Conservation (phyloP, 2,329 filamentous ascomycete species). For the Hymenoscyphus salicellus region DNA sequence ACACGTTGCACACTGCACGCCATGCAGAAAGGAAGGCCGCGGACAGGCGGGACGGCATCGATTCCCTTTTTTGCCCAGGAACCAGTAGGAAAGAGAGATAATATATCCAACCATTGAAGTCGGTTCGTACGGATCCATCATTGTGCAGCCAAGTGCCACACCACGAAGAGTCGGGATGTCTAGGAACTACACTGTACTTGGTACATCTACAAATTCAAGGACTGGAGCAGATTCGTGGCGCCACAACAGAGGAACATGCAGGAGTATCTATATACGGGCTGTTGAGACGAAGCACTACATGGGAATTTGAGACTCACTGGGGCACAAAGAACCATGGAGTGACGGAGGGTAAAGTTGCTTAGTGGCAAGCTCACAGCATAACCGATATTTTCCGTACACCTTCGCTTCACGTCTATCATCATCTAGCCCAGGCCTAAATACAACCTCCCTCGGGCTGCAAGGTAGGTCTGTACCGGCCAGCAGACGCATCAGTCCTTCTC, state of each 20-base stretch:
- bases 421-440: background rate
- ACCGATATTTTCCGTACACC: background rate
- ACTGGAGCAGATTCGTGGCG: constrained; percentile 18
- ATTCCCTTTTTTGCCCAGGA: constrained; percentile 17
- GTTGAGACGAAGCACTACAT: background rate
- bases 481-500: background rate
- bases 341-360: background rate
- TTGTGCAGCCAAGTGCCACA: background rate
- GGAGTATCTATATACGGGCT: background rate
- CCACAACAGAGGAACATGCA: background rate
- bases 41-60: constrained; percentile 17
- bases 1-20: constrained; percentile 31
- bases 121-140: background rate
- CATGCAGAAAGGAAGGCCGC: constrained; percentile 23
- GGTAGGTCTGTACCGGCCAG: background rate
- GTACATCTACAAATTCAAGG: background rate
- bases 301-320: background rate
- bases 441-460: background rate
- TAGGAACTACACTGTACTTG: background rate
- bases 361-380: background rate
- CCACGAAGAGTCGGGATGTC: constrained; percentile 1
- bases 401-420: background rate
- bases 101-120: constrained; percentile 30
- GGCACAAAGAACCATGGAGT: background rate
- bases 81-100: constrained; percentile 28